Evolutionary conservation across 2,329 filamentous ascomycete species (phyloP), one percentile per base, ranked within the genome.

Genomic region (Aureobasidium sp.): DNA sequence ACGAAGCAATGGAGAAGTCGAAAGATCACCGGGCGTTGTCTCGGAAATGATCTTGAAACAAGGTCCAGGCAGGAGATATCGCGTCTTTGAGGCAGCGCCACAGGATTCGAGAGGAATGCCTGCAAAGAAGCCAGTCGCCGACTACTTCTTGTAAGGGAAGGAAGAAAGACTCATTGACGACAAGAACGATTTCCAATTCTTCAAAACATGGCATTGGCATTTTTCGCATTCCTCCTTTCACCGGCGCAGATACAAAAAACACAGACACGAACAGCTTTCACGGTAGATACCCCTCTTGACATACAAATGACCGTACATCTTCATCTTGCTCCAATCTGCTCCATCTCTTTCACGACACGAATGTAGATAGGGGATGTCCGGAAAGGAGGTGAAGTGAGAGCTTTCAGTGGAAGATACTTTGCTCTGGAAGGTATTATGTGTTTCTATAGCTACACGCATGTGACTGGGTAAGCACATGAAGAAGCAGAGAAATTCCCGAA

Each of bases 51-150:
- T 68, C 65, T 74, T 78, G 37, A 69, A 77, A 45, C 73, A 75
- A 61, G 92, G 92, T 1, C 94, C 94, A 0, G 94, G 92, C 3
- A 82, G 94, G 68, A 80, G 94, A 66, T 99, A 99, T 75, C 81
- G 93, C 37, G 93, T 99, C 10, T 99, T 99, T 71, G 92, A 97
- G 69, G 94, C 94, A 0, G 94, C 94, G 58, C 92, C 94, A 57
- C 94, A 99, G 76, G 94, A 97, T 73, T 91, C 88, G 1, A 83
- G 94, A 68, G 94, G 94, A 4, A 99, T 99, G 94, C 94, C 94
- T 62, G 94, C 94, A 3, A 99, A 99, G 82, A 97, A 97, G 75
- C 94, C 94, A 3, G 90, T 96, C 57, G 91, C 91, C 15, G 93
- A 97, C 76, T 99, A 97, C 78, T 99, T 99, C 74, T 78, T 99